Conservation (phyloP, 164 flowering plant genomes). For the Saururus chinensis region DNA sequence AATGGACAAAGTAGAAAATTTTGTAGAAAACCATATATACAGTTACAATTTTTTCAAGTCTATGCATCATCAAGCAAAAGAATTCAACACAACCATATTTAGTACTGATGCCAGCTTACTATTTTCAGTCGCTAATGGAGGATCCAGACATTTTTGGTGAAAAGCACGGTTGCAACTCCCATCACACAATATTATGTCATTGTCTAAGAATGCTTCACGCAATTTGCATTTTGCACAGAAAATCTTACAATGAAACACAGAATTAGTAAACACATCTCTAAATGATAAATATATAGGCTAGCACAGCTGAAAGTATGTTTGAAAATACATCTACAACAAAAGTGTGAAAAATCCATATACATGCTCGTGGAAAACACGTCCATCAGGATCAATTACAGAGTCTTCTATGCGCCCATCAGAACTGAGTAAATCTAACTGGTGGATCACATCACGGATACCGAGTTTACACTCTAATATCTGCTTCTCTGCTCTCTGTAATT, state of each 20-base stretch:
- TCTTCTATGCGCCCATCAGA: conserved; percentile 70
- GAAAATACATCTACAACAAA: not conserved
- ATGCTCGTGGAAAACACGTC: conserved; percentile 90
- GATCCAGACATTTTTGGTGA: conserved; percentile 94
- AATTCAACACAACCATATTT: no score
- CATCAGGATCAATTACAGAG: conserved; percentile 71
- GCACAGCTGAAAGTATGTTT: not conserved
- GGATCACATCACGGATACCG: conserved; percentile 85
- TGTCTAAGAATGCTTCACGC: conserved; percentile 75
- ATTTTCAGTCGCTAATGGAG: conserved; percentile 76
- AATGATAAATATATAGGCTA: no score
- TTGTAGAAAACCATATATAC: not conserved
- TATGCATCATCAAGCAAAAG: no score
- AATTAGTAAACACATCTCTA: not conserved
- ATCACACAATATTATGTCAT: conserved; percentile 92
- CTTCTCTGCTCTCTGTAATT: conserved; percentile 73
- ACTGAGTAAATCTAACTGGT: conserved; percentile 66
- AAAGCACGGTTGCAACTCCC: conserved; percentile 94
- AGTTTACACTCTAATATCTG: conserved; percentile 87
- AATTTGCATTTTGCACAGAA: conserved; percentile 85
- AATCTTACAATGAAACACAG: conserved; percentile 33
- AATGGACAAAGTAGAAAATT: no score
- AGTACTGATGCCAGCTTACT: conserved; percentile 33
- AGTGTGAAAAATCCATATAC: conserved; percentile 23
- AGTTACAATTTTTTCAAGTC: not conserved